phyloP scores from a whole-genome alignment of 2,329 filamentous ascomycete species.

The Diaporthe citri region DNA sequence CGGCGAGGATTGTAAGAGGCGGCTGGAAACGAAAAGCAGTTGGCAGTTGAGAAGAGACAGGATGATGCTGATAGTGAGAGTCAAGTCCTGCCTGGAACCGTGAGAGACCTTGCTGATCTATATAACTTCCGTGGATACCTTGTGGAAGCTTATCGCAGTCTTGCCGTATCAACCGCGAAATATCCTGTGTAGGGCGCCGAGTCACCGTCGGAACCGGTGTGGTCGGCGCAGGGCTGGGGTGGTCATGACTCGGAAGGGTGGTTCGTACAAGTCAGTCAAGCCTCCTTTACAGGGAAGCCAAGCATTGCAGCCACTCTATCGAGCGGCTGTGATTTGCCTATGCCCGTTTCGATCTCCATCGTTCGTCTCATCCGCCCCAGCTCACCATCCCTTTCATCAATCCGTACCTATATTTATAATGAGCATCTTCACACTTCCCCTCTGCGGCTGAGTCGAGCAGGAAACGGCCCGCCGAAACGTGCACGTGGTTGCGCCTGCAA shows the following conservation, averaged over 20 bases:
- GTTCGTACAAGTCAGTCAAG: slow-evolving; percentile 31
- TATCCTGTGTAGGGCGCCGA: not conserved
- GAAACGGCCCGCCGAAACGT: slow-evolving; percentile 16
- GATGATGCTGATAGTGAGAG: slow-evolving; percentile 18
- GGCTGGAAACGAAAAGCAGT: not conserved
- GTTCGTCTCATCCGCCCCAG: slow-evolving; percentile 30
- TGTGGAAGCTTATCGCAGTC: slow-evolving; percentile 1
- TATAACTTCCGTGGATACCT: slow-evolving; percentile 7
- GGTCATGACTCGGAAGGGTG: slow-evolving; percentile 21
- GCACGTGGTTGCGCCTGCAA: slow-evolving; percentile 9
- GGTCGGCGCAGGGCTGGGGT: slow-evolving; percentile 25
- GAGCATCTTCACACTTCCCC: slow-evolving; percentile 13
- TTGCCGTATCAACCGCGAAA: slow-evolving; percentile 19
- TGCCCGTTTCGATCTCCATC: slow-evolving; percentile 25
- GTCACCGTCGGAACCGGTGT: slow-evolving; percentile 14
- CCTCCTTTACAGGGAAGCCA: slow-evolving; percentile 23
- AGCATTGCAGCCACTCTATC: slow-evolving; percentile 28
- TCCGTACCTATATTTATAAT: slow-evolving; percentile 22
- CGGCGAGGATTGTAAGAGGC: slow-evolving; percentile 5
- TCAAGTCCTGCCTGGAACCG: not conserved
- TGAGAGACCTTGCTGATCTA: slow-evolving; percentile 17
- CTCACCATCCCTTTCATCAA: slow-evolving; percentile 21
- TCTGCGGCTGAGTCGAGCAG: slow-evolving; percentile 20
- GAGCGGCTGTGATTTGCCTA: slow-evolving; percentile 8
- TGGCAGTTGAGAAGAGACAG: slow-evolving; percentile 3